Conservation (phyloP, 2,329 filamentous ascomycete genomes). For the Pestalotiopsis sp. region DNA sequence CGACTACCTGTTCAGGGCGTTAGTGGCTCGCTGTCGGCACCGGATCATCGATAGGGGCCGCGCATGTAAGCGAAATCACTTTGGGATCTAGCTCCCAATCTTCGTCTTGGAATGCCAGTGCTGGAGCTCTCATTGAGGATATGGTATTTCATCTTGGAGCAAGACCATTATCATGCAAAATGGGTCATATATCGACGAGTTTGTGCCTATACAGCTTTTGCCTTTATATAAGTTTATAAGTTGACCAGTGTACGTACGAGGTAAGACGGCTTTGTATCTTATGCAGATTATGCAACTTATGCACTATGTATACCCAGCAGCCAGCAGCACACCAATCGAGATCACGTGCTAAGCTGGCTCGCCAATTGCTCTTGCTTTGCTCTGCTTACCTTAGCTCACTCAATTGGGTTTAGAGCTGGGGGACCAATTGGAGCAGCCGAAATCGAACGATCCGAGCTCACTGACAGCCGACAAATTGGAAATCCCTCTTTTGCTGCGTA, state of each 20-base stretch:
- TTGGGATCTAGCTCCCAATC: not conserved
- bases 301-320: too few species aligned
- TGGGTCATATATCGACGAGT: too few species aligned
- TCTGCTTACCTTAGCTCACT: conserved; percentile 16
- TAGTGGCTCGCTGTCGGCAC: not conserved
- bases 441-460: conserved; percentile 15
- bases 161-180: too few species aligned
- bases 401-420: conserved; percentile 18
- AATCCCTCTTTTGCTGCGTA: conserved; percentile 43
- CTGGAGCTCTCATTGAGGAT: too few species aligned
- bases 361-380: not conserved
- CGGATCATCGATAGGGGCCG: not conserved
- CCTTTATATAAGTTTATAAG: too few species aligned
- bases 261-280: too few species aligned
- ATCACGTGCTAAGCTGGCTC: not conserved
- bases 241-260: too few species aligned
- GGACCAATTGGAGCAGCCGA: conserved; percentile 18
- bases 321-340: too few species aligned
- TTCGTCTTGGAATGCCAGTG: too few species aligned
- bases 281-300: too few species aligned
- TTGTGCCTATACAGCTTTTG: too few species aligned
- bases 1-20: not conserved
- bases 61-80: not conserved
- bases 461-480: conserved; percentile 48
- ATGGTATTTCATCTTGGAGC: too few species aligned